Percentiles rank a stretch among this genome's conserved stretches.
These are phyloP conservation scores for Arachnopeziza araneosa DNA, from an alignment of 2,329 filamentous ascomycete species.

Conservation along the genomic window DNA sequence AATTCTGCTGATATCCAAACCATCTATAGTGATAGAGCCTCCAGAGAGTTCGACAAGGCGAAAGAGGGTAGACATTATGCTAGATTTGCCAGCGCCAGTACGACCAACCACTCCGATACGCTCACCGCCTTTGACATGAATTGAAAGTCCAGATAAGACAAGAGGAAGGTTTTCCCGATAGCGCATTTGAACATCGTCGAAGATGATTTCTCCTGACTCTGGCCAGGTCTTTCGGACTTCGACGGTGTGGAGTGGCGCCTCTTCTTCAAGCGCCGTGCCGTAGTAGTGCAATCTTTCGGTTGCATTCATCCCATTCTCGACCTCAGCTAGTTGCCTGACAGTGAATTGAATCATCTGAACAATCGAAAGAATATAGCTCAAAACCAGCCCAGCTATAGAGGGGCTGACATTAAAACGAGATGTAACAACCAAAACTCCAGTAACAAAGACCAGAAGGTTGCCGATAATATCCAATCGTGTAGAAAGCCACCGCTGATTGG, in stretches of 20 bases:
- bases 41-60: slow-evolving; percentile 62
- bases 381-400: slow-evolving; percentile 78
- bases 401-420: slow-evolving; percentile 81
- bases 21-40: slow-evolving; percentile 60
- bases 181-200: slow-evolving; percentile 71
- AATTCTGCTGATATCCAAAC: slow-evolving; percentile 64
- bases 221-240: slow-evolving; percentile 77
- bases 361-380: slow-evolving; percentile 89
- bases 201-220: slow-evolving; percentile 74
- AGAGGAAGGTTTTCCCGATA: slow-evolving; percentile 68
- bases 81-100: slow-evolving; percentile 77
- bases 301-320: slow-evolving; percentile 97
- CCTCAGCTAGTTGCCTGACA: slow-evolving; percentile 86
- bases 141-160: slow-evolving; percentile 63
- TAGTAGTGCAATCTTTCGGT: slow-evolving; percentile 92
- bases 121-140: slow-evolving; percentile 71
- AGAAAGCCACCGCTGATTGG: slow-evolving; percentile 91
- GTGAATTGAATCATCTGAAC: slow-evolving; percentile 96
- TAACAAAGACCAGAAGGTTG: slow-evolving; percentile 77
- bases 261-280: slow-evolving; percentile 78
- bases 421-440: slow-evolving; percentile 86
- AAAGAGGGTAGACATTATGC: slow-evolving; percentile 79
- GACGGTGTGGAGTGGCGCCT: slow-evolving; percentile 74
- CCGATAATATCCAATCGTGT: slow-evolving; percentile 80
- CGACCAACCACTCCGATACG: slow-evolving; percentile 77